Evolutionary conservation across 23 red algal genomes (phyloP), one percentile per base, ranked within the genome.

Genomic region (Rhodosorus marinus): DNA sequence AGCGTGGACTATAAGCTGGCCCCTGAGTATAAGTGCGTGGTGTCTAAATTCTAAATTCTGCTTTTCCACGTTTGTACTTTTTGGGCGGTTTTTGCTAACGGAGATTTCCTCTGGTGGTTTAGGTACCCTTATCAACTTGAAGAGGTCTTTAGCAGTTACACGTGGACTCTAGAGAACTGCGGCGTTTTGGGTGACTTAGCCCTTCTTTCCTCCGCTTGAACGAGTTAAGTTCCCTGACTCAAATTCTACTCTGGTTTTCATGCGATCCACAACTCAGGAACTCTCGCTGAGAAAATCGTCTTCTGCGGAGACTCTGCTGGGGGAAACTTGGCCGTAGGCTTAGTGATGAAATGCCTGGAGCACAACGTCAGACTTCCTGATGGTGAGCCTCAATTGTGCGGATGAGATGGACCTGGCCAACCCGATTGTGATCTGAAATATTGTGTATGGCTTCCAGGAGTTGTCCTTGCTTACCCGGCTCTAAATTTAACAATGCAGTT

Each of bases 1-100:
- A 80, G 77, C 6, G 54, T 94, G 32, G 87, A 94, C 63, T 94
- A 94, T 61, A 68, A 60, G 41, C 45, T 94, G 31, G 76, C 87
- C 8, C 87, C 87, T 5, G 87, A 94, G 36, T 26, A 78, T 60
- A 60, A 65, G 53, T 94, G 57, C 62, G 72, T 74, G 1, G 49
- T 71, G 7, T 72, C 82, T 14, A 33, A 80, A 7, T 52, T 80
- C 32, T 72, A 92, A 53, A 59, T 65, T 55, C n/a, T n/a, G n/a
- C n/a, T n/a, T n/a, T n/a, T n/a, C n/a, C n/a, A n/a, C n/a, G n/a
- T n/a, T n/a, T n/a, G n/a, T n/a, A n/a, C n/a, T n/a, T n/a, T n/a
- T n/a, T n/a, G n/a, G n/a, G n/a, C n/a, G n/a, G n/a, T n/a, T n/a
- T n/a, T n/a, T n/a, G n/a, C n/a, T n/a, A n/a, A n/a, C n/a, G n/a